Evolutionary conservation across 1,284 basidiomycete genomes (phyloP).

Genomic region (Irpex lacteus): DNA sequence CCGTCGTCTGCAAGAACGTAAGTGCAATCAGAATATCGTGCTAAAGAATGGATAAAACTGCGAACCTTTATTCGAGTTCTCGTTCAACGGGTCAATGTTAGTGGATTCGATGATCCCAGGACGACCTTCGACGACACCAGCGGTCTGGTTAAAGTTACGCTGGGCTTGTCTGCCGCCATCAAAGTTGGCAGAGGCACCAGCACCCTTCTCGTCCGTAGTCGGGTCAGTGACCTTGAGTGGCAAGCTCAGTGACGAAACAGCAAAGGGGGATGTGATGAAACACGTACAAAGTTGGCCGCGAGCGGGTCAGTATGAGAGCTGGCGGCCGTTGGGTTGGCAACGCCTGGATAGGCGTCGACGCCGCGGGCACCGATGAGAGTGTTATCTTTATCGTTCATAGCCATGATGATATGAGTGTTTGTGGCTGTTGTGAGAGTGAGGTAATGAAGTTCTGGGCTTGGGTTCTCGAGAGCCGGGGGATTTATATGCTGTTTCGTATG

Average conservation of each 20-base stretch:
- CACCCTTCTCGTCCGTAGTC: conserved; percentile 35
- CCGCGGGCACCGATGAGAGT: conserved; percentile 30
- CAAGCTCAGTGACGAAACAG: too few species aligned
- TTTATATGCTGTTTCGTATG: background rate
- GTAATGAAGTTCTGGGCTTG: background rate
- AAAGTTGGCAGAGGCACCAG: conserved; percentile 40
- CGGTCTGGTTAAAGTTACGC: conserved; percentile 36
- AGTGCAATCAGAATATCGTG: background rate
- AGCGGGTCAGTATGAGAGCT: conserved; percentile 37
- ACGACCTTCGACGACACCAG: conserved; percentile 48
- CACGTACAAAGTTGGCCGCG: conserved; percentile 41
- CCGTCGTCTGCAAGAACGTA: conserved; percentile 34
- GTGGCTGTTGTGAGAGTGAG: background rate
- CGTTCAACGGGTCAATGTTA: conserved; percentile 48
- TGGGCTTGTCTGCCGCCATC: conserved; percentile 34
- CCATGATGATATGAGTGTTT: background rate
- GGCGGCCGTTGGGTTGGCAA: conserved; percentile 43
- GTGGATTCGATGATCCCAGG: conserved; percentile 52
- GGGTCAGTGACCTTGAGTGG: conserved; percentile 38
- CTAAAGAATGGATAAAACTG: too few species aligned
- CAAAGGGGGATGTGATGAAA: background rate
- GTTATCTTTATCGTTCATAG: conserved; percentile 33
- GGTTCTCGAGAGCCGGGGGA: background rate
- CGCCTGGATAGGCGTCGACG: conserved; percentile 39
- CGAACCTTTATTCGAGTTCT: conserved; percentile 44